Evolutionary conservation across 1,139 yeast species (phyloP).

Genomic region (Lodderomyces beijingensis): DNA sequence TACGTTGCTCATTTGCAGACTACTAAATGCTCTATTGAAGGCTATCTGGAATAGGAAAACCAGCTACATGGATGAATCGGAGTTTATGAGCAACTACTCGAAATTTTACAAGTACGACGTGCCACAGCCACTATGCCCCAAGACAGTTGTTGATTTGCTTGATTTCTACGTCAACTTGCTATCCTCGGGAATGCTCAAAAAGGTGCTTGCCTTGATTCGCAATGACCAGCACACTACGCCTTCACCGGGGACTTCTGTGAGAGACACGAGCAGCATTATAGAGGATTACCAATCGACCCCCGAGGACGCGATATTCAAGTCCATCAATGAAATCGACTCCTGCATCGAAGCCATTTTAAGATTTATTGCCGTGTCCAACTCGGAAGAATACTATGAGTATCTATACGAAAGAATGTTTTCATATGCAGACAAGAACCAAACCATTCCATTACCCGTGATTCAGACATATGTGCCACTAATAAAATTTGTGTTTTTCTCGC

Average conservation of each 20-base stretch:
- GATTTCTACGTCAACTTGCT: conserved; percentile 19
- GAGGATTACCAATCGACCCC: conserved; percentile 10
- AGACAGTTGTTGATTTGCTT: conserved; percentile 15
- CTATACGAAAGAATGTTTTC: conserved; percentile 33
- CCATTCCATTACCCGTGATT: conserved; percentile 38
- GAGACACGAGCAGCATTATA: conserved; percentile 10
- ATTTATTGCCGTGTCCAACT: conserved; percentile 54
- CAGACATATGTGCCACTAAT: conserved; percentile 48
- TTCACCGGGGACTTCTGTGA: conserved; percentile 8
- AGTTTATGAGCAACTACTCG: conserved; percentile 19
- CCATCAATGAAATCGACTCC: conserved; percentile 33
- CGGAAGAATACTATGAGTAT: conserved; percentile 43
- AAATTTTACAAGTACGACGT: conserved; percentile 21
- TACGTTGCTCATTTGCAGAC: conserved; percentile 29
- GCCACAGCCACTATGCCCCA: conserved; percentile 17
- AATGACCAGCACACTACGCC: conserved; percentile 12
- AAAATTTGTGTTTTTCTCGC: conserved; percentile 45
- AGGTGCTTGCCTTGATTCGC: conserved; percentile 19
- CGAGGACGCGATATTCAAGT: conserved; percentile 7
- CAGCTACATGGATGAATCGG: conserved; percentile 14
- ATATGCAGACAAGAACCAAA: conserved; percentile 31
- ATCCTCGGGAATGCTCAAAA: conserved; percentile 21
- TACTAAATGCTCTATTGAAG: conserved; percentile 28
- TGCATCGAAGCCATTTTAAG: conserved; percentile 43
- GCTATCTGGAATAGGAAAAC: conserved; percentile 25